phyloP scores from a whole-genome alignment of 169 alveolate genomes.

The Cryptosporidium ryanae region DNA sequence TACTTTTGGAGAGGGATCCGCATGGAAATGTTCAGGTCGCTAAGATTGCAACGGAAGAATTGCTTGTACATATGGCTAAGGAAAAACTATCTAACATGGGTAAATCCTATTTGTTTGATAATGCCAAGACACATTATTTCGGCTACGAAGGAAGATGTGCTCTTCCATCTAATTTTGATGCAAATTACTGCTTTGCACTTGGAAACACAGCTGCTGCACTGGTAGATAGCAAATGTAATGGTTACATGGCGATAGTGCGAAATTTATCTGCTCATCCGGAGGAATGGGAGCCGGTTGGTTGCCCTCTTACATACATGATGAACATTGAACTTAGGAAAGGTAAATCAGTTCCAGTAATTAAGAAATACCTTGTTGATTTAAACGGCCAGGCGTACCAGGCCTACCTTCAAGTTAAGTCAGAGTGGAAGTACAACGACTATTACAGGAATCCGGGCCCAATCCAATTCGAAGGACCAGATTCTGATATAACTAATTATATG shows the following conservation, averaged over 20 bases:
- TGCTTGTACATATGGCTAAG: conserved; percentile 77
- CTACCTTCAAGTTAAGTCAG: conserved; percentile 81
- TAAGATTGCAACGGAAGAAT: conserved; percentile 88
- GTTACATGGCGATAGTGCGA: conserved; percentile 85
- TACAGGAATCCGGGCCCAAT: conserved; percentile 88
- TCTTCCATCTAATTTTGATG: conserved; percentile 88
- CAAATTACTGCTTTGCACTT: conserved; percentile 87
- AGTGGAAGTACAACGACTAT: conserved; percentile 85
- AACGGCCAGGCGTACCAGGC: conserved; percentile 82
- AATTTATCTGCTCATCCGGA: conserved; percentile 78
- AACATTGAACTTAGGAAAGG: conserved; percentile 89
- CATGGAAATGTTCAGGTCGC: conserved; percentile 92
- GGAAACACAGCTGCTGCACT: conserved; percentile 87
- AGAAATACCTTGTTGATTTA: conserved; percentile 86
- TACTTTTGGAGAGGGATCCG: conserved; percentile 90
- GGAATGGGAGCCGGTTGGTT: conserved; percentile 89
- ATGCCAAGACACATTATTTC: conserved; percentile 84
- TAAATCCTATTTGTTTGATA: conserved; percentile 76
- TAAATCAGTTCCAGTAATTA: conserved; percentile 86
- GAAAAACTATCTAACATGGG: conserved; percentile 19
- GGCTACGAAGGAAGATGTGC: conserved; percentile 93
- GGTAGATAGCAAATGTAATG: conserved; percentile 81
- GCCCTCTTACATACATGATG: conserved; percentile 90
- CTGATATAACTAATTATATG: conserved; percentile 74
- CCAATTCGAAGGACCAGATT: conserved; percentile 82